A percentile compares a stretch with the other conserved stretches of the same genome.
Evolutionary conservation across 2,329 filamentous ascomycete species (phyloP).

Genomic region (Dactylellina parvicollis): DNA sequence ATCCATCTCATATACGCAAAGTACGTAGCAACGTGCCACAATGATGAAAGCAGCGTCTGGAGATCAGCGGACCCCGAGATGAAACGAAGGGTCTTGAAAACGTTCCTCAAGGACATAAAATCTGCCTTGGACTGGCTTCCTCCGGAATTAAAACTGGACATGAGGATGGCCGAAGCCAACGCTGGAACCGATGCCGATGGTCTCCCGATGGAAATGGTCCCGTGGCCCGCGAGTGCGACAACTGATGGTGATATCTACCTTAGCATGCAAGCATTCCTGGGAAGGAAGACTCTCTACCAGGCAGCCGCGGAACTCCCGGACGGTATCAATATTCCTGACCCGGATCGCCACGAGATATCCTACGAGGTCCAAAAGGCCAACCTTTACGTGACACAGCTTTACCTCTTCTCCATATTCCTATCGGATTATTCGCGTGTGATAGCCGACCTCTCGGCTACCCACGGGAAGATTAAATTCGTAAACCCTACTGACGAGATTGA

Average conservation of each 20-base stretch:
- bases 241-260: constrained; percentile 52
- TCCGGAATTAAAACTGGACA: constrained; percentile 45
- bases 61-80: constrained; percentile 48
- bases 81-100: constrained; percentile 51
- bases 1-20: constrained; percentile 52
- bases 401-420: constrained; percentile 49
- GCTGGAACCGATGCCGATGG: constrained; percentile 49
- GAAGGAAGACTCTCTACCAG: constrained; percentile 48
- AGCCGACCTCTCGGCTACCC: constrained; percentile 24
- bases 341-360: constrained; percentile 46
- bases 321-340: constrained; percentile 52
- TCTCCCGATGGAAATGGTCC: constrained; percentile 49
- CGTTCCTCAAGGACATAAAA: constrained; percentile 51
- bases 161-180: constrained; percentile 51
- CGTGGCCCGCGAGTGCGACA: constrained; percentile 47
- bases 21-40: constrained; percentile 49
- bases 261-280: constrained; percentile 52
- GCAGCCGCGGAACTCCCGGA: constrained; percentile 43
- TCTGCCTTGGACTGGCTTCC: constrained; percentile 48
- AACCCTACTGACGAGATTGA: constrained; percentile 50
- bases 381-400: constrained; percentile 50
- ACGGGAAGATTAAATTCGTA: constrained; percentile 45
- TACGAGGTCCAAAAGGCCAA: constrained; percentile 53
- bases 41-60: constrained; percentile 52
- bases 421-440: constrained; percentile 50